Base-by-base conservation (phyloP, 2,329 filamentous ascomycete species). In the Pseudogymnoascus sp. region DNA sequence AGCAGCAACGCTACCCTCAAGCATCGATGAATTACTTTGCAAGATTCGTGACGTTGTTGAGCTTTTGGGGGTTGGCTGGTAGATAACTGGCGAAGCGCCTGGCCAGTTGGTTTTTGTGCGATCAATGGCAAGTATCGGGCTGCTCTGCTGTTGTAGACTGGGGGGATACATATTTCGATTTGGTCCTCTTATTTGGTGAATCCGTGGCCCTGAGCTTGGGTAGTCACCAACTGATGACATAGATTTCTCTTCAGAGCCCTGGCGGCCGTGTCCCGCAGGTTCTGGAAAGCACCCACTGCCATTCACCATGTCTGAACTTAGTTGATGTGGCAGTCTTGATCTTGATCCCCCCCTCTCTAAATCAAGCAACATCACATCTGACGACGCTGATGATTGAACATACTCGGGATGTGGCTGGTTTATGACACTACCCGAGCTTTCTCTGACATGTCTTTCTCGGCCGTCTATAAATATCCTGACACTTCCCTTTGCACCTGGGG, bases 321-420 rank as follows among this genome's bases (percentile, higher is more conserved):
- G 29, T 57, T 34, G 51, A 57, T 57, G 16, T 4, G 10, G 51
- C 29, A 8, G 51, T 34, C 51, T 57, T 57, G n/a, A 29, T 57
- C 29, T 57, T 16, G 51, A 57, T 36, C 51, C 29, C 5, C n/a
- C 16, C 1, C 29, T 5, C 51, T 57, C 51, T 36, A 34, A 34
- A 23, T 71, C 71, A 8, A 73, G 64, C 12, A 73, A 64, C 71
- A 73, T 71, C 4, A 71, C 59, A 62, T 73, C 71, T 11, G 70
- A 71, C n/a, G 68, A 68, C 21, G 60, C 21, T 2, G 61, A 63
- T 18, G n/a, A 57, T 12, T 21, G 64, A 7, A 63, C 59, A 21
- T 60, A 64, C 47, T 51, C 57, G 21, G 45, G 39, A 8, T 36
- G 36, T 14, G 16, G 60, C 40, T 60, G 67, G 36, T 59, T 70